Percentiles rank a stretch among this genome's conserved stretches.
phyloP scores from a whole-genome alignment of 495 filamentous ascomycete species.

The Apiosordaria backusii region DNA sequence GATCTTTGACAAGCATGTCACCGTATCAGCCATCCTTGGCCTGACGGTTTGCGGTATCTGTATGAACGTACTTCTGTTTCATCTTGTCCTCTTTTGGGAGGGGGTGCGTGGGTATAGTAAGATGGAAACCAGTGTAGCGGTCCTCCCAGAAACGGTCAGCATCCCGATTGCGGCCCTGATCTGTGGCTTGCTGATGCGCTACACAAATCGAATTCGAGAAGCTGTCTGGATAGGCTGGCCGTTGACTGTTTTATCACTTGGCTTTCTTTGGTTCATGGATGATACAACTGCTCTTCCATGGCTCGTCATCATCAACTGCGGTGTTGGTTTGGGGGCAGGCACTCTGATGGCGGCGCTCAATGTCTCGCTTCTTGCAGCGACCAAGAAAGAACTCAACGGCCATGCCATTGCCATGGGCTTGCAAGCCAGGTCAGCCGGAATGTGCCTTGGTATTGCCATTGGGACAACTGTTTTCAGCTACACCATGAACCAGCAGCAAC shows the following conservation, averaged over 20 bases:
- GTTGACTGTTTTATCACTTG: slow-evolving; percentile 44
- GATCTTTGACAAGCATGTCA: slow-evolving; percentile 44
- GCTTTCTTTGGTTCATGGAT: slow-evolving; percentile 51
- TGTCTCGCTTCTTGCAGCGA: slow-evolving; percentile 46
- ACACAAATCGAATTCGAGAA: slow-evolving; percentile 47
- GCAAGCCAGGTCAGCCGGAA: slow-evolving; percentile 58
- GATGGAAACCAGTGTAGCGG: slow-evolving; percentile 57
- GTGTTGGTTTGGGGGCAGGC: slow-evolving; percentile 53
- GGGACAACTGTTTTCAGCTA: slow-evolving; percentile 59
- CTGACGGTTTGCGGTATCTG: slow-evolving; percentile 49
- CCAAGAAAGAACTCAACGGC: slow-evolving; percentile 45
- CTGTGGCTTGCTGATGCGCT: slow-evolving; percentile 49
- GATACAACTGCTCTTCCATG: slow-evolving; percentile 40
- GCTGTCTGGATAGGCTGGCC: slow-evolving; percentile 56
- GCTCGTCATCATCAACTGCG: slow-evolving; percentile 53
- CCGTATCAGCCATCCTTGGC: slow-evolving; percentile 36
- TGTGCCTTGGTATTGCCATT: slow-evolving; percentile 48
- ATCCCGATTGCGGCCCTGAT: slow-evolving; percentile 46
- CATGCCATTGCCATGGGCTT: slow-evolving; percentile 57
- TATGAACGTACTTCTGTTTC: slow-evolving; percentile 54
- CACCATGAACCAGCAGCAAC: slow-evolving; percentile 48
- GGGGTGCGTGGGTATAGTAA: slow-evolving; percentile 57
- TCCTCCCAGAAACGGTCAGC: slow-evolving; percentile 53
- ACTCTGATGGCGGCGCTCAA: slow-evolving; percentile 52
- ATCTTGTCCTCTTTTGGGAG: slow-evolving; percentile 64